Evolutionary conservation across 352 stramenopile species (phyloP).

Genomic region (Globisporangium lucens): DNA sequence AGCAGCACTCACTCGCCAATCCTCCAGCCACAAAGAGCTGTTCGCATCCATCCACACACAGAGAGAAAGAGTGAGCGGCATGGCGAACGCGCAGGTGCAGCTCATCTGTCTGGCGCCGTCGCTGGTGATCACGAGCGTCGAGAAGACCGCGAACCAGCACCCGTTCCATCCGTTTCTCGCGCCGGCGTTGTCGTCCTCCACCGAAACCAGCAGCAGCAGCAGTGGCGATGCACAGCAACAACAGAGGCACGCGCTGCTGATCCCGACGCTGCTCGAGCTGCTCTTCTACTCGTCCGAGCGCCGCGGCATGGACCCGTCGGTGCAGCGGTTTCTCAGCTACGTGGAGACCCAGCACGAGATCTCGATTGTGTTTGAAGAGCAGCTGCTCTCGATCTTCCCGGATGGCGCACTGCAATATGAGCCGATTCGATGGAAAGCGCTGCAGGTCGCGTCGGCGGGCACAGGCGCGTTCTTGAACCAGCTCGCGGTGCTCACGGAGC

Average conservation of each 20-base stretch:
- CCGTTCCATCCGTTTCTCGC: constrained; percentile 25
- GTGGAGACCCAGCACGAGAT: constrained; percentile 67
- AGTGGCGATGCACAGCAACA: neutral
- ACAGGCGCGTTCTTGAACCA: constrained; percentile 53
- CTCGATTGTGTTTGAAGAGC: constrained; percentile 60
- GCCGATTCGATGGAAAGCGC: constrained; percentile 49
- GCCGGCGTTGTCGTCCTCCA: neutral
- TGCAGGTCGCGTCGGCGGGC: constrained; percentile 58
- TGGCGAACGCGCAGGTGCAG: constrained; percentile 41
- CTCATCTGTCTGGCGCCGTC: constrained; percentile 49
- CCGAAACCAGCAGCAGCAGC: neutral
- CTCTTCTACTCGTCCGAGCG: constrained; percentile 43
- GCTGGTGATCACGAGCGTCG: constrained; percentile 56
- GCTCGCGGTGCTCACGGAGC: constrained; percentile 50
- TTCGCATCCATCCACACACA: neutral
- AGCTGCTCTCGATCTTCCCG: constrained; percentile 36
- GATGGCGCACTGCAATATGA: constrained; percentile 39
- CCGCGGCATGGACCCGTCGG: neutral
- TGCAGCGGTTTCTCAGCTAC: constrained; percentile 53
- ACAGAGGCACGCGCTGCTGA: constrained; percentile 21
- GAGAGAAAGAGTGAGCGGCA: constrained; percentile 7
- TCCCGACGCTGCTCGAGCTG: constrained; percentile 48
- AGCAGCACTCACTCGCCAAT: neutral
- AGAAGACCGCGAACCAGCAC: constrained; percentile 28
- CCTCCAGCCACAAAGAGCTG: neutral